phyloP scores from a whole-genome alignment of 2,329 filamentous ascomycete genomes.

The Fusarium sp. region DNA sequence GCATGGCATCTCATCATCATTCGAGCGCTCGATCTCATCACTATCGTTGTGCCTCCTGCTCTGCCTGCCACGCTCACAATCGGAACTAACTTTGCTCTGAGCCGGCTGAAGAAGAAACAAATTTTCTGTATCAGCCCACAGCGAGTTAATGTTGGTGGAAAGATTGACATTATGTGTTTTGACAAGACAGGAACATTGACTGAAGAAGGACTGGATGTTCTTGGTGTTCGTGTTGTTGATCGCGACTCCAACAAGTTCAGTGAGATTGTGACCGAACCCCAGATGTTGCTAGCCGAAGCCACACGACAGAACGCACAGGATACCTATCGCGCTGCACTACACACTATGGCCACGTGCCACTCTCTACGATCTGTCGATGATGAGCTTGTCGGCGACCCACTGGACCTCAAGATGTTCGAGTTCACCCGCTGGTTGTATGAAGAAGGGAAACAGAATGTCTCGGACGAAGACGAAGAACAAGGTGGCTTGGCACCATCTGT shows the following conservation, averaged over 20 bases:
- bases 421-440: conserved; percentile 94
- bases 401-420: conserved; percentile 98
- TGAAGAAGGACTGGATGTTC: conserved; percentile 93
- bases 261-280: conserved; percentile 76
- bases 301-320: conserved; percentile 45
- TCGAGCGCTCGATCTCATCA: conserved; percentile 92
- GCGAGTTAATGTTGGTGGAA: conserved; percentile 94
- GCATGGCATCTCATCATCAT: conserved; percentile 93
- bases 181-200: conserved; percentile 99
- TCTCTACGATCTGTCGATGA: conserved; percentile 87
- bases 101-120: conserved; percentile 84
- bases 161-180: conserved; percentile 95
- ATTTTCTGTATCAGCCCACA: conserved; percentile 99
- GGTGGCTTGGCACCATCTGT: conserved; percentile 85
- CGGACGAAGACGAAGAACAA: conserved; percentile 78
- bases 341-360: conserved; percentile 98
- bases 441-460: conserved; percentile 79
- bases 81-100: conserved; percentile 93
- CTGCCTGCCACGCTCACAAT: conserved; percentile 95
- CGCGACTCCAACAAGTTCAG: conserved; percentile 72
- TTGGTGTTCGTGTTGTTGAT: conserved; percentile 85
- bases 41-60: conserved; percentile 95
- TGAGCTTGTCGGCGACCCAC: conserved; percentile 90
- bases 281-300: conserved; percentile 64
- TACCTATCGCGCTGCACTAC: conserved; percentile 72